Evolutionary conservation across 202 grass and related monocot species (phyloP).

Genomic region (Panicum virgatum): DNA sequence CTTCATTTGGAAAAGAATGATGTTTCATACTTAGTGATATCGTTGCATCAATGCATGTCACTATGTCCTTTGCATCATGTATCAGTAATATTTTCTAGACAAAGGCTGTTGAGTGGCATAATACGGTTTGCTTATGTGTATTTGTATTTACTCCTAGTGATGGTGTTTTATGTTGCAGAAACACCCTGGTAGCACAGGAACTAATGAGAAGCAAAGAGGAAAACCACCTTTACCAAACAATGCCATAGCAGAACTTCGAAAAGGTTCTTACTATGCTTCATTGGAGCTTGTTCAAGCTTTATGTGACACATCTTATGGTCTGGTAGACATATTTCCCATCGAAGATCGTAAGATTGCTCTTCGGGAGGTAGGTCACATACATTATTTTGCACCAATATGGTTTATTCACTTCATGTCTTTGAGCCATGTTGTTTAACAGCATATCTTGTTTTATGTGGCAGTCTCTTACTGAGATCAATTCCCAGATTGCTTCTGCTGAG

Average conservation of each 20-base stretch:
- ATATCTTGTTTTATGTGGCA: conserved; percentile 48
- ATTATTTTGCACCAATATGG: conserved; percentile 21
- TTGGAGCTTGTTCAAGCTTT: conserved; percentile 95
- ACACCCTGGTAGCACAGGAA: conserved; percentile 55
- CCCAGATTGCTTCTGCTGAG: conserved; percentile 71
- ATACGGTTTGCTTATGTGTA: background rate
- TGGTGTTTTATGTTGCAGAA: conserved; percentile 62
- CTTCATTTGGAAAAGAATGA: background rate
- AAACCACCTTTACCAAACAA: conserved; percentile 96
- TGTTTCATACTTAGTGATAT: background rate
- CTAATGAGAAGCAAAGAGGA: conserved; percentile 67
- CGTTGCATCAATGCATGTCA: background rate
- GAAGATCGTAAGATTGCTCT: conserved; percentile 98
- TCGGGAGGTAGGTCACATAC: conserved; percentile 59
- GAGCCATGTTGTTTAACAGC: conserved; percentile 5
- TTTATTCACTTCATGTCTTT: conserved; percentile 27
- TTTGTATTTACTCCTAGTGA: conserved; percentile 22
- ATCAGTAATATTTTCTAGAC: background rate
- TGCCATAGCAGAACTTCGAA: conserved; percentile 74
- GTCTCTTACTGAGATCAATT: conserved; percentile 93
- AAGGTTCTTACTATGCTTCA: conserved; percentile 95
- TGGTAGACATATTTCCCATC: conserved; percentile 93
- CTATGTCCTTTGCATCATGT: background rate
- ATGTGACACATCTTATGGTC: conserved; percentile 95
- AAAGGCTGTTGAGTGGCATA: background rate